Percentiles rank a stretch among this genome's conserved stretches.
phyloP scores from a whole-genome alignment of 345 rosid species.

The Gossypium mustelinum region DNA sequence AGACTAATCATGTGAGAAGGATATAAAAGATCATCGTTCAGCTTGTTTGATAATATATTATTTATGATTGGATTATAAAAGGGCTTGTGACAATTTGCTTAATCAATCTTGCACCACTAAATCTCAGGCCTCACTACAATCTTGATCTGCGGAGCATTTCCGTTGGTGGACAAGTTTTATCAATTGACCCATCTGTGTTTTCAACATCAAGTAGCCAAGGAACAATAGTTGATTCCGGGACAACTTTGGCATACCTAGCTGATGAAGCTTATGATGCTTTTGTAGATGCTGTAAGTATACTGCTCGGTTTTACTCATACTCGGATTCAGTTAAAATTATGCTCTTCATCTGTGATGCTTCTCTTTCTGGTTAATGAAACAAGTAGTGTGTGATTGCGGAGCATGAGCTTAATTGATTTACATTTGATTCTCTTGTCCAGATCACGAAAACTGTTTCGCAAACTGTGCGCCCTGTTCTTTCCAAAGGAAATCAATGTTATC shows the following conservation, averaged over 20 bases:
- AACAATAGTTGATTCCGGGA: conserved; percentile 91
- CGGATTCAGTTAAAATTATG: background rate
- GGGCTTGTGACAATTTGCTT: conserved; percentile 17
- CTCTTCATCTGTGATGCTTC: background rate
- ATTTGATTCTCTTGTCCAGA: conserved; percentile 40
- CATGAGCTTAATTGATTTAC: background rate
- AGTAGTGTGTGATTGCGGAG: conserved; percentile 3
- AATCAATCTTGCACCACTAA: conserved; percentile 18
- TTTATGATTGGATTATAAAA: conserved; percentile 2
- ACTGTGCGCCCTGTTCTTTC: conserved; percentile 49
- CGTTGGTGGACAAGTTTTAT: conserved; percentile 55
- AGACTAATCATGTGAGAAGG: background rate
- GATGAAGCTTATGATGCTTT: conserved; percentile 67
- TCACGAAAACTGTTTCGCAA: conserved; percentile 52
- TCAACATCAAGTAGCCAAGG: conserved; percentile 66
- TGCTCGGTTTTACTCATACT: background rate
- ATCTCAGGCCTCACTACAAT: conserved; percentile 91
- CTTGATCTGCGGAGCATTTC: conserved; percentile 82
- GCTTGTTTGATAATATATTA: background rate
- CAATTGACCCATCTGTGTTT: conserved; percentile 68
- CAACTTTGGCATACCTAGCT: conserved; percentile 91
- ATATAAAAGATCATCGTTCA: background rate
- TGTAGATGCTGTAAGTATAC: conserved; percentile 63
- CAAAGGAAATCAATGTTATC: conserved; percentile 63
- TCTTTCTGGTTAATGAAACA: background rate